phyloP scores from a whole-genome alignment of 495 filamentous ascomycete species.

The Tuber borchii region DNA sequence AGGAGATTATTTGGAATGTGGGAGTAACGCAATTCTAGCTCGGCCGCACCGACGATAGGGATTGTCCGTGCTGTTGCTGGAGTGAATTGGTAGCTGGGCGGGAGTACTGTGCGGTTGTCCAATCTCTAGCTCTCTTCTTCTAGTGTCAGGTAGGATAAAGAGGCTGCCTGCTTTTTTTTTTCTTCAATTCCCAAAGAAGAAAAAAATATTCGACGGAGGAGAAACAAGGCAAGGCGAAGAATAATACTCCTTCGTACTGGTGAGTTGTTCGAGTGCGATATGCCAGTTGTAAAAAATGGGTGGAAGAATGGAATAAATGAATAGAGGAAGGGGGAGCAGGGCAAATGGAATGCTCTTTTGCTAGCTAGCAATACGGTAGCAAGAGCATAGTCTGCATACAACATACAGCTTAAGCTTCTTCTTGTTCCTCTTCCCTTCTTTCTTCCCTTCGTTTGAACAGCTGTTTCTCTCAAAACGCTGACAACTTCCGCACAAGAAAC shows the following conservation, averaged over 20 bases:
- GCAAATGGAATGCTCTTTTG: not conserved
- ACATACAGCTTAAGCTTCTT: not conserved
- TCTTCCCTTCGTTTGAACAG: not conserved
- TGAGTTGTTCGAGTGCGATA: not conserved
- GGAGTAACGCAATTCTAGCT: conserved; percentile 11
- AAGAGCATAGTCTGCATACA: not conserved
- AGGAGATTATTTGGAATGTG: conserved; percentile 2
- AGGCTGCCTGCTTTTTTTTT: not conserved
- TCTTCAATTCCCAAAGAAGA: not conserved
- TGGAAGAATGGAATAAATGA: not conserved
- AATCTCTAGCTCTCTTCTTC: not conserved
- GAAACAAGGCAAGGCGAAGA: not conserved
- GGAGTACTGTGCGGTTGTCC: not conserved
- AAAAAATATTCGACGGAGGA: not conserved
- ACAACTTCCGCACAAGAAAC: not conserved
- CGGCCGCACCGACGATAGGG: not conserved
- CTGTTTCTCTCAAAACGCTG: conserved; percentile 5
- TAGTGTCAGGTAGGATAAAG: not conserved
- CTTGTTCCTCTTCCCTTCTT: not conserved
- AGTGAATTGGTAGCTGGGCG: not conserved
- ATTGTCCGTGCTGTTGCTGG: conserved; percentile 3
- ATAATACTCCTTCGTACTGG: not conserved
- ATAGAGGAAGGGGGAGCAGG: not conserved
- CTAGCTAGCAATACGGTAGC: conserved; percentile 4
- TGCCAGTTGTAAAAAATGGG: not conserved